A percentile compares a stretch with the other conserved stretches of the same genome.
These are phyloP conservation scores for Aspergillus versicolor DNA, from an alignment of 2,329 filamentous ascomycete species.

Conservation along the genomic window DNA sequence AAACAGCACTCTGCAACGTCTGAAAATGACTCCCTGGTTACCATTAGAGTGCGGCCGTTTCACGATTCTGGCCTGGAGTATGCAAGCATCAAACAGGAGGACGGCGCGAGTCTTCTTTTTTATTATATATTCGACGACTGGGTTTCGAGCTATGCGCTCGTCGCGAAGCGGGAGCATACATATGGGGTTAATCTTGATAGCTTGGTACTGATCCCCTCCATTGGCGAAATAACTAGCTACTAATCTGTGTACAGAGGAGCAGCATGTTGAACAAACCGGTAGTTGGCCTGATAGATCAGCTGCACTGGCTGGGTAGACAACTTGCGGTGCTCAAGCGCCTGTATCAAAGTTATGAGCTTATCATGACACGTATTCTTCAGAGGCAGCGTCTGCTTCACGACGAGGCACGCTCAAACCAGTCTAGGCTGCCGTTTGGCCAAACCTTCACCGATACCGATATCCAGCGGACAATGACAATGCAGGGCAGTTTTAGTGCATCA, in stretches of 20 bases:
- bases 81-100: conserved; percentile 43
- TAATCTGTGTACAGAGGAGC: conserved; percentile 38
- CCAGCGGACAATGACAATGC: conserved; percentile 27
- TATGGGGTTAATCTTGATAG: conserved; percentile 51
- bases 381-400: conserved; percentile 43
- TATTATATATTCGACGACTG: conserved; percentile 69
- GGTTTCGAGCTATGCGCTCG: conserved; percentile 61
- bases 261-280: conserved; percentile 56
- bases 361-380: conserved; percentile 62
- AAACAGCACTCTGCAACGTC: conserved; percentile 48
- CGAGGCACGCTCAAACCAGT: conserved; percentile 28
- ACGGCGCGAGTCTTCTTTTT: conserved; percentile 62
- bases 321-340: conserved; percentile 61
- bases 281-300: conserved; percentile 46
- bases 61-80: conserved; percentile 29
- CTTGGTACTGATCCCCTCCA: conserved; percentile 40
- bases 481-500: conserved; percentile 23
- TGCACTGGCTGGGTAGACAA: conserved; percentile 62
- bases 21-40: conserved; percentile 52
- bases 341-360: conserved; percentile 61
- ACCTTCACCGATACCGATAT: conserved; percentile 28
- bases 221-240: not conserved
- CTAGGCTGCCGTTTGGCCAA: conserved; percentile 20
- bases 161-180: conserved; percentile 56
- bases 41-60: conserved; percentile 44